Evolutionary conservation across 768 basidiomycete species (phyloP).

Genomic region (Serendipita sp.): DNA sequence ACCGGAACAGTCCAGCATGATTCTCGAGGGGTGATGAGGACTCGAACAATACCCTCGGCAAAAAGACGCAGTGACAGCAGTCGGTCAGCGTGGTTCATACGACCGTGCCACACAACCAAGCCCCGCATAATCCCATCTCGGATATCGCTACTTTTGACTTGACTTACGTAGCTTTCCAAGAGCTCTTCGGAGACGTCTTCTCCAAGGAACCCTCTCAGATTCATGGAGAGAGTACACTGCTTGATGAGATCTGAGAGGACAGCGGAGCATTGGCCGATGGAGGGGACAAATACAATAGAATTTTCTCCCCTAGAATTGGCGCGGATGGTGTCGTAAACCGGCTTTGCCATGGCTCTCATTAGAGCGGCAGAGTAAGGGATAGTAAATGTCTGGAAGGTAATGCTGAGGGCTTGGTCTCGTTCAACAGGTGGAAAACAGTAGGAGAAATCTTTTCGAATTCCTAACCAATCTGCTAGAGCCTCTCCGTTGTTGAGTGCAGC

Average conservation of each 20-base stretch:
- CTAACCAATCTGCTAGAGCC: slow-evolving; percentile 72
- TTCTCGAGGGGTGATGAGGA: slow-evolving; percentile 69
- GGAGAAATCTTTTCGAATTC: slow-evolving; percentile 42
- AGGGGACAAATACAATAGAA: slow-evolving; percentile 78
- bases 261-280: slow-evolving; percentile 51
- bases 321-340: slow-evolving; percentile 62
- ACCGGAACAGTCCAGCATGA: slow-evolving; percentile 83
- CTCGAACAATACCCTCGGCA: slow-evolving; percentile 58
- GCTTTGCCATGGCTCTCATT: slow-evolving; percentile 84
- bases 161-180: slow-evolving; percentile 40
- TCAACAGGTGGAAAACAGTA: slow-evolving; percentile 70
- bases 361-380: slow-evolving; percentile 75
- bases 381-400: slow-evolving; percentile 59
- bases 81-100: slow-evolving; percentile 48
- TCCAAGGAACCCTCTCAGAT: slow-evolving; percentile 51
- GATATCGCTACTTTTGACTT: slow-evolving; percentile 45
- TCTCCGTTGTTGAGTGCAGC: slow-evolving; percentile 64
- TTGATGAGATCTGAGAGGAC: slow-evolving; percentile 77
- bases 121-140: slow-evolving; percentile 67
- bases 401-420: slow-evolving; percentile 60
- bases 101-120: slow-evolving; percentile 73
- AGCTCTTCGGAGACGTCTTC: slow-evolving; percentile 30
- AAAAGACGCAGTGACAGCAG: slow-evolving; percentile 64
- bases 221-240: slow-evolving; percentile 62
- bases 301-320: slow-evolving; percentile 27